Base-by-base conservation (phyloP, 2,329 filamentous ascomycete genomes). In the Fonsecaea pedrosoi region DNA sequence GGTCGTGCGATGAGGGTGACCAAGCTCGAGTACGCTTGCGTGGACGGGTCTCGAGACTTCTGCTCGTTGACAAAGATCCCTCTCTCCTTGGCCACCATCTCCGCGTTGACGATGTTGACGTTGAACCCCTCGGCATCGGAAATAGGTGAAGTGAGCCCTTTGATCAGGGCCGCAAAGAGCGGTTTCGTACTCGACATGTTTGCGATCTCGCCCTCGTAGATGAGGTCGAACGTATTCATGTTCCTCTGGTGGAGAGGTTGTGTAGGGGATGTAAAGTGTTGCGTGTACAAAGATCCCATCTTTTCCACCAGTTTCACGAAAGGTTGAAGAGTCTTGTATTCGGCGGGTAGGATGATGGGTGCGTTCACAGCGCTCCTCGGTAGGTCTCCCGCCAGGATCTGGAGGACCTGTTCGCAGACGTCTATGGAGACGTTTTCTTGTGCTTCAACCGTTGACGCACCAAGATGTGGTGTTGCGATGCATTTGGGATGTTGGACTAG, bases 391-490 rank as follows among this genome's bases (percentile, higher is more conserved):
- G 83, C 82, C 2, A 95, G 81, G 50, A 94, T 92, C 65, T 89
- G 85, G 0, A 91, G 83, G 12, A 94, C 90, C 78, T 95, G 91
- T 38, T 89, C 89, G 77, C 91, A 94, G 8, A 94, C 92, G 72
- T 94, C 92, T 69, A 94, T 86, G 1, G 89, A 91, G 3, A 94
- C 91, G 68, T 93, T 94, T 74, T 94, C 91, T 76, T 95, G 91
- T 0, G 92, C 92, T 82, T 95, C 92, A 38, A 90, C 85, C 0
- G 92, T 95, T 0, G 89, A 92, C 0, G 92, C 92, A 7, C 91
- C 91, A 0, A 95, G 82, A 76, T 95, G 92, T 0, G 92, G 92
- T 7, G 92, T 94, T 1, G 88, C 88, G 1, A 94, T 88, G 0
- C 92, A 90, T 70, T 87, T 89, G 0, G 88, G 85, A 72, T 94